Evolutionary conservation across 306 rosid genomes (phyloP).

Genomic region (Cyamopsis tetragonoloba): DNA sequence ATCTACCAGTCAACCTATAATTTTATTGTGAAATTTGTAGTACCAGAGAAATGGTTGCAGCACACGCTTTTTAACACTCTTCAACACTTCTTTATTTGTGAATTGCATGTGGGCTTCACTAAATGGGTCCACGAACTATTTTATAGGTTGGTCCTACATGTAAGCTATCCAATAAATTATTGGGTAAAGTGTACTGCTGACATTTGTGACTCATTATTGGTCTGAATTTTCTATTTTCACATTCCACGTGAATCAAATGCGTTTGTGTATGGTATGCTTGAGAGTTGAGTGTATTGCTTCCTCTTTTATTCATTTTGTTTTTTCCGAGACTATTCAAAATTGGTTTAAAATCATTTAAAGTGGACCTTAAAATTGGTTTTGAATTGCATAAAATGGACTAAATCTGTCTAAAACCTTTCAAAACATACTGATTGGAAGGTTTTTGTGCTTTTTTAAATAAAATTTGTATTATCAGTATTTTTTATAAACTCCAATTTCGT

Average conservation of each 20-base stretch:
- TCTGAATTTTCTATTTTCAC: too few species aligned
- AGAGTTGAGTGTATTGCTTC: background rate
- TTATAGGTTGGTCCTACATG: too few species aligned
- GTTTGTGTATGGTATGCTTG: background rate
- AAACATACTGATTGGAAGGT: background rate
- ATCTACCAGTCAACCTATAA: background rate
- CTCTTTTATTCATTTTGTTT: background rate
- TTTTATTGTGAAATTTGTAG: background rate
- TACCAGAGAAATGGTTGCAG: too few species aligned
- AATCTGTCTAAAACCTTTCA: background rate
- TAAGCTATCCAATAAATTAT: too few species aligned
- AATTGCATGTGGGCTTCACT: too few species aligned
- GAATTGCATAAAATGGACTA: background rate
- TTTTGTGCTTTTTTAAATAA: background rate
- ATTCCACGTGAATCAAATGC: too few species aligned
- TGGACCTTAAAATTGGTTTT: background rate
- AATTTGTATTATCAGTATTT: background rate
- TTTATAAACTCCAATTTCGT: background rate
- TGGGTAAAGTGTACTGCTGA: too few species aligned
- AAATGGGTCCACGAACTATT: too few species aligned
- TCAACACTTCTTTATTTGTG: too few species aligned
- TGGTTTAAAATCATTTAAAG: background rate
- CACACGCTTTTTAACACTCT: too few species aligned
- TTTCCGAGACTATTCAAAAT: background rate
- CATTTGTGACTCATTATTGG: too few species aligned